Percentiles rank a stretch among this genome's conserved stretches.
These are phyloP conservation scores for Oehlia diaphana DNA, from an alignment of 192 early-diverging fungal species.

Conservation along the genomic window DNA sequence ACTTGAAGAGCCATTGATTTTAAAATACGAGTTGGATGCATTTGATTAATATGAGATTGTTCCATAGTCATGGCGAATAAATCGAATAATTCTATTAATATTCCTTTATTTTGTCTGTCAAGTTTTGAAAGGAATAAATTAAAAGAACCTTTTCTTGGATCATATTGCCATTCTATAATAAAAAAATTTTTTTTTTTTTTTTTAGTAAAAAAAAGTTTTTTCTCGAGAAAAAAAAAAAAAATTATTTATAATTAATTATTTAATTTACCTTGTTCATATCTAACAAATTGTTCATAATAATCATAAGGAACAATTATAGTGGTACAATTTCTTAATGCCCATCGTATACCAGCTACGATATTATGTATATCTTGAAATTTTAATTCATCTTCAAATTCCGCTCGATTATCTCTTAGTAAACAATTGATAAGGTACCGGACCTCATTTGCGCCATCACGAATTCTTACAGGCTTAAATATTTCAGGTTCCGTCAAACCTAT, in stretches of 20 bases:
- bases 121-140: conserved; percentile 16
- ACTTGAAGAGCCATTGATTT: conserved; percentile 18
- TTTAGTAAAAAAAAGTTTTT: too few species aligned
- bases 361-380: conserved; percentile 27
- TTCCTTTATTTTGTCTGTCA: conserved; percentile 1
- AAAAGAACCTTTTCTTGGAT: conserved; percentile 24
- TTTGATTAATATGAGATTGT: conserved; percentile 24
- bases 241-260: neutral
- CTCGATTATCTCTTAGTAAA: conserved; percentile 15
- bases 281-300: conserved; percentile 27
- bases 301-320: conserved; percentile 8
- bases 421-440: conserved; percentile 22
- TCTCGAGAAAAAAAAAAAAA: neutral
- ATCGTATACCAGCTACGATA: conserved; percentile 18
- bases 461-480: conserved; percentile 17
- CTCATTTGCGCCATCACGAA: conserved; percentile 20
- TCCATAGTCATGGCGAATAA: conserved; percentile 13
- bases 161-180: conserved; percentile 8
- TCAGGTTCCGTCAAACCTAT: conserved; percentile 23
- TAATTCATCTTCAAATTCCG: conserved; percentile 15
- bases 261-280: conserved; percentile 22
- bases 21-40: conserved; percentile 16
- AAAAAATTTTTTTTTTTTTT: neutral
- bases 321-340: conserved; percentile 14
- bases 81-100: conserved; percentile 16